These are phyloP conservation scores for Penicillium bialowiezense DNA, from an alignment of 495 filamentous ascomycete species.

Conservation along the genomic window DNA sequence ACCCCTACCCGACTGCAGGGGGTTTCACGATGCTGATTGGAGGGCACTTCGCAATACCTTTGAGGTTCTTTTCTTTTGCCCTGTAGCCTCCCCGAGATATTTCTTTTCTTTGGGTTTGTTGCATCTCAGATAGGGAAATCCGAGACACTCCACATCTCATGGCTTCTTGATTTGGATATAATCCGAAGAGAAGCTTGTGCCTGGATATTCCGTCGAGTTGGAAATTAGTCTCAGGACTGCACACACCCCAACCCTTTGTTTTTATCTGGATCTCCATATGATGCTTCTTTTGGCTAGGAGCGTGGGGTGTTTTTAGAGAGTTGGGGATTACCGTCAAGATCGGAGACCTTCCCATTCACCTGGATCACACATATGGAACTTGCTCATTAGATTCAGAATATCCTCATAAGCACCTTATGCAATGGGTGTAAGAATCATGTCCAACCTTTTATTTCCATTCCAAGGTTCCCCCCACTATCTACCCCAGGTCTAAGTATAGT, in stretches of 20 bases:
- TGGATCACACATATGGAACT: no score
- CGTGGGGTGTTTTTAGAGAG: no score
- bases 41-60: neutral
- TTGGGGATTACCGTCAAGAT: no score
- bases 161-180: constrained; percentile 1
- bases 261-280: neutral
- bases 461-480: no score
- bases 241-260: neutral
- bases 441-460: no score
- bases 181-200: constrained; percentile 9
- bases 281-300: neutral
- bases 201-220: constrained; percentile 3
- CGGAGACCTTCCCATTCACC: no score
- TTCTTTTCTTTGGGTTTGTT: neutral
- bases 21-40: constrained; percentile 13
- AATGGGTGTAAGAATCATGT: no score
- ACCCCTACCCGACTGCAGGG: constrained; percentile 6
- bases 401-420: no score
- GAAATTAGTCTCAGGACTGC: constrained; percentile 6
- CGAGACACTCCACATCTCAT: neutral
- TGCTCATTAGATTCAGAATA: no score
- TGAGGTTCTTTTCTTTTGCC: neutral
- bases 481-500: no score
- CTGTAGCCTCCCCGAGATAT: neutral
- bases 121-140: neutral